Evolutionary conservation across 1,284 basidiomycete genomes (phyloP).

Genomic region (Ceratobasidium sp.): DNA sequence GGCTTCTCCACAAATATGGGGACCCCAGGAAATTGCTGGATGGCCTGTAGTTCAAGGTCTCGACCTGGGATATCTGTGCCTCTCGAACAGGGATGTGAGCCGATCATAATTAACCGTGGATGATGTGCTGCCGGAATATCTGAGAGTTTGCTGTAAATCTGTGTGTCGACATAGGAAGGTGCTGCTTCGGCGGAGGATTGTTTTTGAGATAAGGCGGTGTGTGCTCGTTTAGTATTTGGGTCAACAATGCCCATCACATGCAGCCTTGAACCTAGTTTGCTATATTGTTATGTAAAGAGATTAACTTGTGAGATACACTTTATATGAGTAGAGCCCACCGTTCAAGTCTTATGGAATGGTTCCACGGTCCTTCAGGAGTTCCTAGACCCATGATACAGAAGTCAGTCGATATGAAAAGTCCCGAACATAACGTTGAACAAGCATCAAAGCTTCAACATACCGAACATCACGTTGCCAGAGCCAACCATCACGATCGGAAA

Average conservation of each 20-base stretch:
- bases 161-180: slow-evolving; percentile 93
- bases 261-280: slow-evolving; percentile 95
- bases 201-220: slow-evolving; percentile 88
- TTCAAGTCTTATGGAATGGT: slow-evolving; percentile 95
- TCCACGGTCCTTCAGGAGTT: slow-evolving; percentile 90
- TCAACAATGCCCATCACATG: slow-evolving; percentile 96
- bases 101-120: slow-evolving; percentile 85
- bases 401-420: background rate
- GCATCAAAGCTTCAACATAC: slow-evolving; percentile 60
- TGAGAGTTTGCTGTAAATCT: slow-evolving; percentile 88
- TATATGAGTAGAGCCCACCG: slow-evolving; percentile 65
- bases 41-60: slow-evolving; percentile 91
- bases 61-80: slow-evolving; percentile 82
- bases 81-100: slow-evolving; percentile 94
- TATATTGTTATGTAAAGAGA: slow-evolving; percentile 58
- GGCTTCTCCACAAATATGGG: slow-evolving; percentile 97
- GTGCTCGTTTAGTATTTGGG: slow-evolving; percentile 89
- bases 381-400: slow-evolving; percentile 61
- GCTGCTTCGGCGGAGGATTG: slow-evolving; percentile 89
- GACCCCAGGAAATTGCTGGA: slow-evolving; percentile 90
- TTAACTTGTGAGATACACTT: background rate
- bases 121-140: slow-evolving; percentile 72
- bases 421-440: slow-evolving; percentile 1
- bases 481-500: slow-evolving; percentile 81
- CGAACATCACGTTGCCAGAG: slow-evolving; percentile 96